Evolutionary conservation across 768 basidiomycete species (phyloP).

Genomic region (Leccinum boreale): DNA sequence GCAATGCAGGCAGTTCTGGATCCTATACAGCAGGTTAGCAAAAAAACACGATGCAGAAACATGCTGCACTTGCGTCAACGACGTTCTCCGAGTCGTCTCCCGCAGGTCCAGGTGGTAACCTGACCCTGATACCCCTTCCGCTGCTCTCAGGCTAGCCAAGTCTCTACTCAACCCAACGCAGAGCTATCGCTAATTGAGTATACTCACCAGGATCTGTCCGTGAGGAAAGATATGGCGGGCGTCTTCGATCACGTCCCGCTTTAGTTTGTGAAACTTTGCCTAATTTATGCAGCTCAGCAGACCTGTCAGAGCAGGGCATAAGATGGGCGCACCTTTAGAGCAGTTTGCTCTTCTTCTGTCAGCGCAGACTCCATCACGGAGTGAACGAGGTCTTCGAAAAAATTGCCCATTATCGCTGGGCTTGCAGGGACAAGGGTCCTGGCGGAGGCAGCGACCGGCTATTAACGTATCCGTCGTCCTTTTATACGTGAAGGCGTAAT

Average conservation of each 20-base stretch:
- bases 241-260: conserved; percentile 28
- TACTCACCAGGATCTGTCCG: conserved; percentile 27
- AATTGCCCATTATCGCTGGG: conserved; percentile 25
- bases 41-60: neutral
- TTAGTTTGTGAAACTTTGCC: conserved; percentile 31
- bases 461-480: neutral
- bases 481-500: neutral
- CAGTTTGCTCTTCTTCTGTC: conserved; percentile 22
- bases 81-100: neutral
- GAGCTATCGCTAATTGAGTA: neutral
- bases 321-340: conserved; percentile 18
- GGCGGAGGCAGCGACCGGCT: neutral
- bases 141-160: conserved; percentile 21
- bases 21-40: conserved; percentile 12
- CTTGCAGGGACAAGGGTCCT: conserved; percentile 3
- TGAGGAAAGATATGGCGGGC: conserved; percentile 27
- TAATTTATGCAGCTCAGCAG: neutral
- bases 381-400: conserved; percentile 29
- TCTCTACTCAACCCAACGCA: neutral
- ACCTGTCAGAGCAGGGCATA: neutral
- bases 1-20: conserved; percentile 11
- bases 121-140: conserved; percentile 21
- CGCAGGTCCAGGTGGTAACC: conserved; percentile 15
- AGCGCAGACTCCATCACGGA: conserved; percentile 18
- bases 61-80: conserved; percentile 8